These are phyloP conservation scores for Arthrobotrys entomopaga DNA, from an alignment of 2,329 filamentous ascomycete species.

Conservation along the genomic window DNA sequence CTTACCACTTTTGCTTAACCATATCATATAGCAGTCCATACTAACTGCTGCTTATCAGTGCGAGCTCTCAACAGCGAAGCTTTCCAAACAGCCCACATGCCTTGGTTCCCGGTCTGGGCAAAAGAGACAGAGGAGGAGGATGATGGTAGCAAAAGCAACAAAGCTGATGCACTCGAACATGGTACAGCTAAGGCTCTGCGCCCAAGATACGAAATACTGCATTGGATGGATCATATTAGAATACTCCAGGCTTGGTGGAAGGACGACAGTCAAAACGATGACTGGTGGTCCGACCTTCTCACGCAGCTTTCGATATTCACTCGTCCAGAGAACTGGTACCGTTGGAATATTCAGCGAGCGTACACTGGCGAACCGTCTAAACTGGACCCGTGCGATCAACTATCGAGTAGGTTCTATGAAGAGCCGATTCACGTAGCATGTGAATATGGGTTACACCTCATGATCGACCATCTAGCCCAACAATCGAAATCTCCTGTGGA, in stretches of 20 bases:
- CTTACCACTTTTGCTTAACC: neutral
- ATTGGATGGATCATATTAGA: constrained; percentile 25
- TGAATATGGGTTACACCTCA: constrained; percentile 19
- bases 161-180: neutral
- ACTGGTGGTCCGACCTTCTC: constrained; percentile 16
- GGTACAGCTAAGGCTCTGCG: neutral
- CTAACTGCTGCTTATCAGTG: neutral
- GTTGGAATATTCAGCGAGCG: neutral
- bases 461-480: constrained; percentile 23
- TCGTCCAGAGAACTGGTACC: constrained; percentile 19
- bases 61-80: constrained; percentile 14
- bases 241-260: constrained; percentile 22
- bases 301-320: constrained; percentile 21
- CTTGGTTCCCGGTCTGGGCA: constrained; percentile 11
- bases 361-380: too few relatives aligned
- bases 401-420: constrained; percentile 16
- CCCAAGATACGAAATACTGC: constrained; percentile 8
- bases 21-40: too few relatives aligned
- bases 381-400: neutral
- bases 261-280: constrained; percentile 4
- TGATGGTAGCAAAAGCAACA: too few relatives aligned
- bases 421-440: constrained; percentile 20
- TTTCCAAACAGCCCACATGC: constrained; percentile 27
- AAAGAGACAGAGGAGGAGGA: neutral
- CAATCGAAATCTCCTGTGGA: neutral